These are phyloP conservation scores for Amaranthus cruentus DNA, from an alignment of 148 eudicot genomes.

Conservation along the genomic window DNA sequence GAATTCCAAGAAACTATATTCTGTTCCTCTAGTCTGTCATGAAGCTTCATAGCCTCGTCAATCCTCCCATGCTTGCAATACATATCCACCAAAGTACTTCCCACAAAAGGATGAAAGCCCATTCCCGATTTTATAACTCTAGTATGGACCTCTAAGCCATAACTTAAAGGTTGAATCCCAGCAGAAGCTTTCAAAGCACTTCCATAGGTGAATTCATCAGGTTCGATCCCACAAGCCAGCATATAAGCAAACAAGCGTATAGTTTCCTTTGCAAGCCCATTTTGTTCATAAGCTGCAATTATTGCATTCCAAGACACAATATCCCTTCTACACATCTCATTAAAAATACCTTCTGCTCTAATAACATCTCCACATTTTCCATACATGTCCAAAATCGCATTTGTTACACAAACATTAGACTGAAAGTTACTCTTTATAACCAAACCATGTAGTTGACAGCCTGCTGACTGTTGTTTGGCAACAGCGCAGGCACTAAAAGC, in stretches of 20 bases:
- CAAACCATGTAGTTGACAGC: slow-evolving; percentile 67
- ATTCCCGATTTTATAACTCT: slow-evolving; percentile 69
- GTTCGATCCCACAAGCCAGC: slow-evolving; percentile 63
- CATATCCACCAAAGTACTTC: slow-evolving; percentile 88
- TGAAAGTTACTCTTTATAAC: slow-evolving; percentile 48
- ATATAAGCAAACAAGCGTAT: slow-evolving; percentile 47
- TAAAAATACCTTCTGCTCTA: slow-evolving; percentile 56
- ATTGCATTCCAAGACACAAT: slow-evolving; percentile 88
- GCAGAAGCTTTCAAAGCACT: slow-evolving; percentile 85
- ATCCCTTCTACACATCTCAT: slow-evolving; percentile 66
- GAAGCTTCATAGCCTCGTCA: slow-evolving; percentile 80
- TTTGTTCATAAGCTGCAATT: slow-evolving; percentile 82
- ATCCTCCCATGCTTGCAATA: slow-evolving; percentile 76
- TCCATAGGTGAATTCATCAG: slow-evolving; percentile 87
- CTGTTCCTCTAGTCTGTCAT: slow-evolving; percentile 50
- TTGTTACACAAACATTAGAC: slow-evolving; percentile 60
- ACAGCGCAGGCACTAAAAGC: slow-evolving; percentile 75
- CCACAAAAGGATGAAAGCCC: slow-evolving; percentile 71
- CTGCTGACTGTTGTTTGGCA: slow-evolving; percentile 39
- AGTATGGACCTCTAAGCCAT: slow-evolving; percentile 66
- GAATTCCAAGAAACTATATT: slow-evolving; percentile 87
- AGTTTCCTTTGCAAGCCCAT: slow-evolving; percentile 52
- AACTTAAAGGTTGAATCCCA: slow-evolving; percentile 34
- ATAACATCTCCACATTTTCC: slow-evolving; percentile 76
- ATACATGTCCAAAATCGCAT: slow-evolving; percentile 89